Evolutionary conservation across 2,329 filamentous ascomycete genomes (phyloP), one percentile per base, ranked within the genome.

Genomic region (Pezizomycotina sp.): DNA sequence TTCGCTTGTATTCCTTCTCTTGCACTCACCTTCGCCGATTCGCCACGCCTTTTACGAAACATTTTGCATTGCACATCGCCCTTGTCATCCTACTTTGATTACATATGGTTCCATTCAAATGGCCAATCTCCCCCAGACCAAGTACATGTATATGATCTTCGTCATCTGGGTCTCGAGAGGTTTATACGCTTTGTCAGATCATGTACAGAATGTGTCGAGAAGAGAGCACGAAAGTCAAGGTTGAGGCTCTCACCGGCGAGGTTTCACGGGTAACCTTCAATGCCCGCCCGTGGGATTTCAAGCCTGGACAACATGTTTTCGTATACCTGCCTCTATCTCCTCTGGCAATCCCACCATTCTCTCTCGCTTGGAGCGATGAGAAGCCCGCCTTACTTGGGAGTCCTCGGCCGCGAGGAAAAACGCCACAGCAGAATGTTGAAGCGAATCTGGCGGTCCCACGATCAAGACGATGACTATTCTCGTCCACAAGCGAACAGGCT

Each of bases 21-120:
- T 95, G 28, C 53, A 78, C 35, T 52, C 82, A 6, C 62, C 78
- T 35, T 86, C 82, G 2, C 77, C 83, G 0, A 54, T 98, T 33
- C 75, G 89, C 43, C 86, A 93, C 57, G 83, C 84, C 24, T 93
- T 92, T 56, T 98, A 98, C 61, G 89, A 98, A 61, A 91, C 82
- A 1, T 98, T 98, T 95, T 50, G 81, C 79, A 54, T 59, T 77
- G 19, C 89, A 95, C 60, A 83, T 92, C 49, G 56, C 79, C 23
- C 61, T 92, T 32, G 82, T 75, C 24, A 57, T 76, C 22, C 53
- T 80, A 35, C 62, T 65, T 30, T 68, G 93, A 69, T 38, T 75
- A 74, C 51, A 73, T 84, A 6, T 89, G 75, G 68, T 62, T 84
- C 23, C 89, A 95, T 61, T 81, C 50, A 64, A 70, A 62, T 78